phyloP scores from a whole-genome alignment of 495 filamentous ascomycete species.

The Rostrohypoxylon terebratum region DNA sequence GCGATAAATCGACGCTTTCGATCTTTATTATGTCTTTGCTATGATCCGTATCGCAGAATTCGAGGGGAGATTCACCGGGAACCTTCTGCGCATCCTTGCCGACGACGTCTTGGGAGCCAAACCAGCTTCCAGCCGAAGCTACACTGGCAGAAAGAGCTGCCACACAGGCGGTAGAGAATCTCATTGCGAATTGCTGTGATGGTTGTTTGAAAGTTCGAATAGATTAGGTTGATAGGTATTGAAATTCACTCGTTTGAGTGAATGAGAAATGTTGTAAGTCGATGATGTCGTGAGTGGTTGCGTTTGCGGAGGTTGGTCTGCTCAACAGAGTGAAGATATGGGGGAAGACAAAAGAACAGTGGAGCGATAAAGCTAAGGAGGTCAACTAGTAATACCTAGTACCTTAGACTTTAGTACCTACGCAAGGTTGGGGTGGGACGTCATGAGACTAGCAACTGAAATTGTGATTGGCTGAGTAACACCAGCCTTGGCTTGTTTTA shows the following conservation, averaged over 20 bases:
- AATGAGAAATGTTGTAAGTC: not conserved
- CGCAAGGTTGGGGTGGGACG: constrained; percentile 45
- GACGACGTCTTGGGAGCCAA: constrained; percentile 50
- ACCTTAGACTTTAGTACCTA: too few relatives aligned
- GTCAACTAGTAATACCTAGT: too few relatives aligned
- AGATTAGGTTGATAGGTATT: constrained; percentile 8
- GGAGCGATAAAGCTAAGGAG: constrained; percentile 34
- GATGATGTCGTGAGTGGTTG: constrained; percentile 15
- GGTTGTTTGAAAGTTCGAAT: constrained; percentile 1
- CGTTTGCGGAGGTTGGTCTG: constrained; percentile 11
- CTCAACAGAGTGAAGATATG: constrained; percentile 40
- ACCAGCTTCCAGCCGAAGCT: constrained; percentile 56
- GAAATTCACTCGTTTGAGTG: not conserved
- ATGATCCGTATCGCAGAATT: constrained; percentile 75
- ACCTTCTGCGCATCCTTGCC: constrained; percentile 61
- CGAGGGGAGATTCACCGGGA: constrained; percentile 80
- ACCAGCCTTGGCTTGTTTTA: constrained; percentile 40
- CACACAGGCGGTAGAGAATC: constrained; percentile 55
- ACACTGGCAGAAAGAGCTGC: constrained; percentile 54
- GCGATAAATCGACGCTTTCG: constrained; percentile 78
- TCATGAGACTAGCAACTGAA: constrained; percentile 34
- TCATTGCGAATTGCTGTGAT: constrained; percentile 51
- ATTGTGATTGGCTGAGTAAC: constrained; percentile 40
- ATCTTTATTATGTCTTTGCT: constrained; percentile 75
- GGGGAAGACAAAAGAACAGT: constrained; percentile 24